Evolutionary conservation across 2,329 filamentous ascomycete genomes (phyloP).

Genomic region (Epichloe sp.): DNA sequence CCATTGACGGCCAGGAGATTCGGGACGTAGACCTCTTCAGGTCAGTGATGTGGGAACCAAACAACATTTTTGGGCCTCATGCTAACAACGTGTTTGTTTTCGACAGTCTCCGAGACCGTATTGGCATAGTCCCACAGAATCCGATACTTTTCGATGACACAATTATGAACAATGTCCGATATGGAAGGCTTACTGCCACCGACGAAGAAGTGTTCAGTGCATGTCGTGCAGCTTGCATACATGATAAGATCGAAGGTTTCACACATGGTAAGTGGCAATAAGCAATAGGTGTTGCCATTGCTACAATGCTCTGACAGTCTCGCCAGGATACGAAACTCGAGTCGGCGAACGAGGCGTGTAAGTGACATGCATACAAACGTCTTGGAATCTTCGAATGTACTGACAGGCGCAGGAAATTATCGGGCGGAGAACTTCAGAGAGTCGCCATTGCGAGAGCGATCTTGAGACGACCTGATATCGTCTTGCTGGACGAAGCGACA

Average conservation of each 20-base stretch:
- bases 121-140: constrained; percentile 43
- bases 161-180: constrained; percentile 46
- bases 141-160: constrained; percentile 45
- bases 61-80: background rate
- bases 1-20: constrained; percentile 44
- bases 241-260: constrained; percentile 43
- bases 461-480: constrained; percentile 59
- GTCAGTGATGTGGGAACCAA: constrained; percentile 12
- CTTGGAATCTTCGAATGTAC: constrained; percentile 1
- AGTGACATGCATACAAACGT: constrained; percentile 9
- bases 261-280: constrained; percentile 26
- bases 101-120: constrained; percentile 34
- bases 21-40: constrained; percentile 38
- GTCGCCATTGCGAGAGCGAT: constrained; percentile 59
- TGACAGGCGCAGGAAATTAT: constrained; percentile 38
- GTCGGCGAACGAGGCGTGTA: constrained; percentile 38
- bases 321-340: constrained; percentile 32
- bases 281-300: background rate
- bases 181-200: constrained; percentile 38
- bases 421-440: constrained; percentile 53
- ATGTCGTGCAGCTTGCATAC: constrained; percentile 41
- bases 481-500: constrained; percentile 68
- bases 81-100: constrained; percentile 9
- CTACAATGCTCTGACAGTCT: background rate
- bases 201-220: constrained; percentile 43